Percentiles rank a stretch among this genome's conserved stretches.
phyloP scores from a whole-genome alignment of 1,284 basidiomycete genomes.

The Ceratobasidium papillatum region DNA sequence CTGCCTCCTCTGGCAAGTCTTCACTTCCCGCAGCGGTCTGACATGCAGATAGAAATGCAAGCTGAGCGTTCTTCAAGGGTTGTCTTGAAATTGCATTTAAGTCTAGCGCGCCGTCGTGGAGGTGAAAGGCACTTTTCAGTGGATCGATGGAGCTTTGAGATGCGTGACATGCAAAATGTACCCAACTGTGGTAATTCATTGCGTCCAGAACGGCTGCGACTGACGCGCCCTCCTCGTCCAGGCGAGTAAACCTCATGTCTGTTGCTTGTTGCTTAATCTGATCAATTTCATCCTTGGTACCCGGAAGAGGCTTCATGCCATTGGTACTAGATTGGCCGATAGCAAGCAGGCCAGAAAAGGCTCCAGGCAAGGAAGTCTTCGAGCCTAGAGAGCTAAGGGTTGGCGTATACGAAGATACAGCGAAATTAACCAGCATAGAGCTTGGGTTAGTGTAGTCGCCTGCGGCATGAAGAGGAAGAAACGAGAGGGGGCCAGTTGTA shows the following conservation, averaged over 20 bases:
- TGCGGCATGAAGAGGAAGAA: too few relatives aligned
- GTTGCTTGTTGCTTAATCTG: background rate
- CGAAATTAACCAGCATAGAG: too few relatives aligned
- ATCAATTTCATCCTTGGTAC: background rate
- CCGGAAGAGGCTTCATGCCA: too few relatives aligned
- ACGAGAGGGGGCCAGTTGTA: too few relatives aligned
- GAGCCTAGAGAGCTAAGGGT: too few relatives aligned
- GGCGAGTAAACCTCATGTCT: background rate
- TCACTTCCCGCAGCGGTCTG: background rate
- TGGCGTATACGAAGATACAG: too few relatives aligned
- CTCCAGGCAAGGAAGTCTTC: too few relatives aligned
- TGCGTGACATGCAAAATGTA: background rate
- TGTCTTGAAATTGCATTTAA: background rate
- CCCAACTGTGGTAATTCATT: background rate
- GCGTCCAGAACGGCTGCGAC: background rate
- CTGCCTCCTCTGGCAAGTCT: background rate
- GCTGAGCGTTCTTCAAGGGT: background rate
- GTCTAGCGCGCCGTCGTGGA: background rate
- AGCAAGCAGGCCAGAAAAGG: too few relatives aligned
- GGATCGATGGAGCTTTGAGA: background rate
- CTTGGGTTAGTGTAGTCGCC: too few relatives aligned
- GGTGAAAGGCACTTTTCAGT: background rate
- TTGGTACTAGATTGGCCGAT: too few relatives aligned
- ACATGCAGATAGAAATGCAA: background rate
- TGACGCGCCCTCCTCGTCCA: background rate